Percentiles rank a stretch among this genome's conserved stretches.
Evolutionary conservation across 768 basidiomycete species (phyloP).

Genomic region (Kwoniella dendrophila): DNA sequence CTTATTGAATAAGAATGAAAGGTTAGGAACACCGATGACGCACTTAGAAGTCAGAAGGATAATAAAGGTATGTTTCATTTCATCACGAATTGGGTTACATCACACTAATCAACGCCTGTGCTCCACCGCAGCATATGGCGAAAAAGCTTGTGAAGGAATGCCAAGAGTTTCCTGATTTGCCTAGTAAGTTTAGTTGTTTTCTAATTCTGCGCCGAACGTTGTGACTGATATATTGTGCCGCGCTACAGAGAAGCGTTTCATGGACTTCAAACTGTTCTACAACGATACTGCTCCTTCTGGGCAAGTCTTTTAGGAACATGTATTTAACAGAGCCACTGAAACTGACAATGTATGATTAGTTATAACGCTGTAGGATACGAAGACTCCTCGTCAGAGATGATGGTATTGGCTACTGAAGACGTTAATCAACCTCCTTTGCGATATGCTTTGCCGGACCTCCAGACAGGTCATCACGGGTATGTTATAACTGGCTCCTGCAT

Average conservation of each 20-base stretch:
- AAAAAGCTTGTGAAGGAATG: neutral
- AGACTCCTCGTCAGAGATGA: neutral
- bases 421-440: neutral
- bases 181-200: conserved; percentile 10
- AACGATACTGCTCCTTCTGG: conserved; percentile 15
- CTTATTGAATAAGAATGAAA: neutral
- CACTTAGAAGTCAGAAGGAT: conserved; percentile 6
- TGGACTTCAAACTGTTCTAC: conserved; percentile 32
- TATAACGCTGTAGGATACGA: conserved; percentile 18
- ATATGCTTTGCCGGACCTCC: neutral
- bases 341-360: conserved; percentile 9
- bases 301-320: conserved; percentile 14
- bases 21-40: neutral
- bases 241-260: conserved; percentile 7
- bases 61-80: conserved; percentile 6
- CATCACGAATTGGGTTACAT: neutral
- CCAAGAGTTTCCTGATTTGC: conserved; percentile 22
- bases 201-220: too few species aligned
- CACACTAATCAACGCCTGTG: neutral
- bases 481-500: neutral
- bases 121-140: neutral
- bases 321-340: neutral
- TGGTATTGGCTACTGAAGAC: conserved; percentile 13
- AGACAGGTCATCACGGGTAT: conserved; percentile 27
- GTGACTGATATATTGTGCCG: neutral